Percentiles rank a stretch among this genome's conserved stretches.
These are phyloP conservation scores for Platanus orientalis DNA, from an alignment of 164 flowering plant genomes.

Conservation along the genomic window DNA sequence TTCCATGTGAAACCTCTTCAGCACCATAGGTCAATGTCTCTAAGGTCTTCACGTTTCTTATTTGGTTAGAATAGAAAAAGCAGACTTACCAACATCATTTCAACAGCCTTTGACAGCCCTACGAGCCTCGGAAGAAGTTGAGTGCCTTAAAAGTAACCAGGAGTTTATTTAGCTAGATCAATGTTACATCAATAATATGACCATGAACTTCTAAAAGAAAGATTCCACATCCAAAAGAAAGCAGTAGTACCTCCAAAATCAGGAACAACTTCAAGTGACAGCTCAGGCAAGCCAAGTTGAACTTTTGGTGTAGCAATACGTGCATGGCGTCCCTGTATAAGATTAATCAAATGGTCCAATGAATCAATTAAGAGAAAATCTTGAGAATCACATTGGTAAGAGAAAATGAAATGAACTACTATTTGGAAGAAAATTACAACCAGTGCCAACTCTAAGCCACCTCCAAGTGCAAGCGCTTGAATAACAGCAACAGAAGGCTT, in stretches of 20 bases:
- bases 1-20: too few species aligned
- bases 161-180: background rate
- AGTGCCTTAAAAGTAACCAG: conserved; percentile 46
- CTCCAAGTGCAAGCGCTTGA: conserved; percentile 78
- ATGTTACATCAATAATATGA: background rate
- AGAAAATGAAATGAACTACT: background rate
- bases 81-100: conserved; percentile 89
- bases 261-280: conserved; percentile 70
- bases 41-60: background rate
- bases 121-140: conserved; percentile 98
- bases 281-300: conserved; percentile 74
- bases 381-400: background rate
- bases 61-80: background rate
- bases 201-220: background rate
- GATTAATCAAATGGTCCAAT: background rate
- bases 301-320: conserved; percentile 59
- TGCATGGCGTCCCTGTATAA: conserved; percentile 66
- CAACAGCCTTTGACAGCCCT: conserved; percentile 89
- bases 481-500: conserved; percentile 81
- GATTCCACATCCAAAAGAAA: background rate
- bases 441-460: conserved; percentile 74
- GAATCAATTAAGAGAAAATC: background rate
- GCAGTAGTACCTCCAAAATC: conserved; percentile 63
- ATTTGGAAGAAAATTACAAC: conserved; percentile 28
- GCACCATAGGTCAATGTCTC: background rate